A percentile compares a stretch with the other conserved stretches of the same genome.
Evolutionary conservation across 2,329 filamentous ascomycete species (phyloP).

Genomic region (Rugonectria rugulosa): DNA sequence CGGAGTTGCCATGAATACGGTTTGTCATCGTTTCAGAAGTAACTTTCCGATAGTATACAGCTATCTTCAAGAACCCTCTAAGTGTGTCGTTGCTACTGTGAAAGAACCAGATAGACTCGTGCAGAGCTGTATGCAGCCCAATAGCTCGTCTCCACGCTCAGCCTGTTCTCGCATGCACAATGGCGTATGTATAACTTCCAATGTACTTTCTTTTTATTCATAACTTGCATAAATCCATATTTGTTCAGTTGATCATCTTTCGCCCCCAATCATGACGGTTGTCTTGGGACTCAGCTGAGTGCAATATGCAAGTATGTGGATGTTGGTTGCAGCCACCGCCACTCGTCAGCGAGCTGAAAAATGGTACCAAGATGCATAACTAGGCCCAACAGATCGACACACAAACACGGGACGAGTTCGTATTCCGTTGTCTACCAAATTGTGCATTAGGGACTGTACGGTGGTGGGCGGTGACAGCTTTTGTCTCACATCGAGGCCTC

Average conservation of each 20-base stretch:
- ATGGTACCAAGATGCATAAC: not conserved
- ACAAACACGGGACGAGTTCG: no score
- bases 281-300: no score
- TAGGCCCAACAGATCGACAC: not conserved
- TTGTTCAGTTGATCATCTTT: not conserved
- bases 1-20: constrained; percentile 5
- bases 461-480: not conserved
- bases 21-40: not conserved
- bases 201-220: not conserved
- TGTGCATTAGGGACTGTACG: not conserved
- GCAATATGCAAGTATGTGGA: no score
- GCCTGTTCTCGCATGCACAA: no score
- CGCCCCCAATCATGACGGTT: not conserved
- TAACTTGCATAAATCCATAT: not conserved
- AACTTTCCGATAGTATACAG: no score
- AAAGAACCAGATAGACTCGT: no score
- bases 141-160: no score
- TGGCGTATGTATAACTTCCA: not conserved
- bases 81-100: not conserved
- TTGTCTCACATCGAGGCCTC: not conserved
- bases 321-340: no score
- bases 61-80: no score
- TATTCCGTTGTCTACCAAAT: no score
- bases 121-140: no score
- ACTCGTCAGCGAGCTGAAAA: not conserved